Conservation (phyloP, 1,139 yeast genomes). For the Magnusiomyces magnusii region DNA sequence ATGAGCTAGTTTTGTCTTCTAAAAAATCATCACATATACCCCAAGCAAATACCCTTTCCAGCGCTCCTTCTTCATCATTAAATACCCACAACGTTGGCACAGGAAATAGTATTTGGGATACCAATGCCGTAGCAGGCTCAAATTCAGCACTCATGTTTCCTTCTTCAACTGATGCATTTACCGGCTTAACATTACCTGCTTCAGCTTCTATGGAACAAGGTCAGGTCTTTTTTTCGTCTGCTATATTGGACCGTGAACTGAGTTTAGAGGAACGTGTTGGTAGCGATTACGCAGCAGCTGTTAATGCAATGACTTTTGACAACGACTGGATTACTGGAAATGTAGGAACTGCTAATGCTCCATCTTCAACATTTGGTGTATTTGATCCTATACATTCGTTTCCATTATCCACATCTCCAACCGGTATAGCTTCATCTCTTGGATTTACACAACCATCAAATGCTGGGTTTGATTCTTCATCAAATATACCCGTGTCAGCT, state of each 20-base stretch:
- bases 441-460: neutral
- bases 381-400: neutral
- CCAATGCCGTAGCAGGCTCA: neutral
- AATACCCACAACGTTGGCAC: neutral
- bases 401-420: neutral
- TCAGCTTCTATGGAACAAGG: constrained; percentile 1
- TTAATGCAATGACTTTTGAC: constrained; percentile 13
- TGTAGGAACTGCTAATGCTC: neutral
- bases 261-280: constrained; percentile 17
- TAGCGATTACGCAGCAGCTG: constrained; percentile 17
- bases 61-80: neutral
- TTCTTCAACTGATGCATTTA: neutral
- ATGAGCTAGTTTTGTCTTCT: neutral
- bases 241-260: constrained; percentile 7
- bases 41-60: neutral
- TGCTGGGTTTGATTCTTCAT: neutral
- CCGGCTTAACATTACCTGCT: constrained; percentile 1
- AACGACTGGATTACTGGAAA: constrained; percentile 14
- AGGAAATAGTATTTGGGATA: neutral
- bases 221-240: neutral
- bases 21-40: neutral
- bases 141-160: neutral
- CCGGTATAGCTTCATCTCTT: neutral
- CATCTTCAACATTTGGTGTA: neutral
- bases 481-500: neutral